These are phyloP conservation scores for Psilocybe azurescens DNA, from an alignment of 768 basidiomycete species.

Conservation along the genomic window DNA sequence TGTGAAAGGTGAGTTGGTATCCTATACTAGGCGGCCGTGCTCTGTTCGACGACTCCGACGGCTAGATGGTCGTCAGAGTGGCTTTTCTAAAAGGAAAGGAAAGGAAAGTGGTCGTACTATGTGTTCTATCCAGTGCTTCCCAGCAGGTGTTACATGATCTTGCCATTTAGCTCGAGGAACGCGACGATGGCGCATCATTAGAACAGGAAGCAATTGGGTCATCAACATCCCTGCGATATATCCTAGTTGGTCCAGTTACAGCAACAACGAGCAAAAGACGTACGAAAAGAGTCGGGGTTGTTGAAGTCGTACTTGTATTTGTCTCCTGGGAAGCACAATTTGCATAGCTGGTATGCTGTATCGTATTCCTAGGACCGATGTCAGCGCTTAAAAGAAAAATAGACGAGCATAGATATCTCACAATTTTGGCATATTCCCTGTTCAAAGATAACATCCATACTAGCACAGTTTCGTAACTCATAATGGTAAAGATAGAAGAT, in stretches of 20 bases:
- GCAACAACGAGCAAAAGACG: conserved; percentile 31
- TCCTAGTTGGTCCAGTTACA: conserved; percentile 8
- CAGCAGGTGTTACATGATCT: conserved; percentile 60
- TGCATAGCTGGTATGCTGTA: conserved; percentile 62
- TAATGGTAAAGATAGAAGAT: conserved; percentile 2
- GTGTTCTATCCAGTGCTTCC: conserved; percentile 87
- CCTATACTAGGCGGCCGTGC: conserved; percentile 79
- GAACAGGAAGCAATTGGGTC: conserved; percentile 74
- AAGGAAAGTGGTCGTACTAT: conserved; percentile 33
- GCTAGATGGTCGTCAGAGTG: conserved; percentile 33
- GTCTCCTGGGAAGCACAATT: conserved; percentile 63
- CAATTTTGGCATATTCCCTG: conserved; percentile 71
- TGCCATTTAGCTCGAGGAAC: conserved; percentile 79
- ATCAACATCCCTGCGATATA: conserved; percentile 63
- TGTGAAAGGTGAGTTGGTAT: conserved; percentile 73
- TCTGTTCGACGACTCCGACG: conserved; percentile 64
- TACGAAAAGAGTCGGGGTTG: conserved; percentile 71
- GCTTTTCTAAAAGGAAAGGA: conserved; percentile 6
- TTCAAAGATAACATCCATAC: conserved; percentile 85
- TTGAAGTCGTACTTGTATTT: conserved; percentile 57
- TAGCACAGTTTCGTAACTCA: conserved; percentile 51
- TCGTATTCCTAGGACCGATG: conserved; percentile 68
- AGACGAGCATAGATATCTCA: conserved; percentile 32
- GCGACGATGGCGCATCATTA: conserved; percentile 87
- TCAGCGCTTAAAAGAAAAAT: conserved; percentile 12